A percentile compares a stretch with the other conserved stretches of the same genome.
Evolutionary conservation across 2,329 filamentous ascomycete species (phyloP).

Genomic region (Ophiocordyceps australis): DNA sequence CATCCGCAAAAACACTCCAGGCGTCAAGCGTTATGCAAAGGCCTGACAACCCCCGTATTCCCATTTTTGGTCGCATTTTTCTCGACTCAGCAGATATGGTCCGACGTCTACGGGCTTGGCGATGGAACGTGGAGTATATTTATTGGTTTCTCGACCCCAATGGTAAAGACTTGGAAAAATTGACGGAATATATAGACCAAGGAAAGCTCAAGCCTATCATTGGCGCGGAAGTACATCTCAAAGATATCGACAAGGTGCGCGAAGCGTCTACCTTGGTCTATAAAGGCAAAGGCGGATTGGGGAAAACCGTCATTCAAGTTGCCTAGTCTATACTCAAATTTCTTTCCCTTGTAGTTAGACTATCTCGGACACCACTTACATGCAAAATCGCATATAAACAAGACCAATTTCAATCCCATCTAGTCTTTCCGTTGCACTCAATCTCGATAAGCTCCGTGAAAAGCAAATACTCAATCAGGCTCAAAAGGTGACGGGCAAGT

Average conservation of each 20-base stretch:
- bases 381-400: neutral
- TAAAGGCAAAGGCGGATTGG: constrained; percentile 18
- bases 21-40: constrained; percentile 9
- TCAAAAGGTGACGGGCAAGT: neutral
- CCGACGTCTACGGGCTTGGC: constrained; percentile 11
- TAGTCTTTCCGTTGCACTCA: neutral
- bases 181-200: constrained; percentile 4
- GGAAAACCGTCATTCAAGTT: constrained; percentile 16
- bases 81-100: constrained; percentile 14
- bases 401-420: neutral
- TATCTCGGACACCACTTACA: no score
- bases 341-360: no score
- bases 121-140: constrained; percentile 16
- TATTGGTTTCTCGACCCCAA: constrained; percentile 16
- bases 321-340: no score
- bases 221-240: constrained; percentile 8
- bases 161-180: constrained; percentile 8
- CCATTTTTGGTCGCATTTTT: constrained; percentile 5
- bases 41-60: constrained; percentile 8
- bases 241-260: constrained; percentile 15
- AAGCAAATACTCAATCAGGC: neutral
- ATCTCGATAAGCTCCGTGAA: neutral
- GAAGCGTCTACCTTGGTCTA: constrained; percentile 16
- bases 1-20: constrained; percentile 17
- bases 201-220: constrained; percentile 6